Percentiles rank a stretch among this genome's conserved stretches.
Conservation (phyloP, 352 stramenopile species). For the Pythium insidiosum region DNA sequence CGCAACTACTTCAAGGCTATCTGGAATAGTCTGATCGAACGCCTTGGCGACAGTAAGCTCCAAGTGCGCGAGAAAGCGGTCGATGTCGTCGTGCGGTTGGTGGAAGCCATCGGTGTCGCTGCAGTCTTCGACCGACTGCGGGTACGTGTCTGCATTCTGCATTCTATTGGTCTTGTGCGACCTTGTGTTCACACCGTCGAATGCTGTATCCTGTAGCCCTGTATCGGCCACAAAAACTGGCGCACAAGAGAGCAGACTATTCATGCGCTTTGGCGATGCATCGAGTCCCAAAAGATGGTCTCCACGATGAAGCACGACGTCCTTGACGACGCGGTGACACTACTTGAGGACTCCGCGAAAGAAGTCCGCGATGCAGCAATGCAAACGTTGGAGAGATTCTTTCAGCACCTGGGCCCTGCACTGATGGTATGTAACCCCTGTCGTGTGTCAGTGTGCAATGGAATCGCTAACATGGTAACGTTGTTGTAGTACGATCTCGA, state of each 20-base stretch:
- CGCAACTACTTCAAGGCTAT: constrained; percentile 52
- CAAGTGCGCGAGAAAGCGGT: constrained; percentile 66
- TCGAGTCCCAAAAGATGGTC: constrained; percentile 45
- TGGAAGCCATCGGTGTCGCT: constrained; percentile 52
- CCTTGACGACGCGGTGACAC: constrained; percentile 47
- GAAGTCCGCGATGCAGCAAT: constrained; percentile 76
- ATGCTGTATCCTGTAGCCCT: constrained; percentile 11
- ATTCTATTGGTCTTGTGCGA: no score
- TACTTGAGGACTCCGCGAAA: constrained; percentile 78
- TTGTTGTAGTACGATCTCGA: constrained; percentile 46
- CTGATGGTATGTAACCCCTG: constrained; percentile 65
- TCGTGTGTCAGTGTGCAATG: no score
- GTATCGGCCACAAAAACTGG: constrained; percentile 76
- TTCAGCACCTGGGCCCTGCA: constrained; percentile 51
- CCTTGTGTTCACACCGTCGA: no score
- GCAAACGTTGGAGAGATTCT: constrained; percentile 62
- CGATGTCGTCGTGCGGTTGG: constrained; percentile 56
- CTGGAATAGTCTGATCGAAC: constrained; percentile 61
- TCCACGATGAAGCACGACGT: constrained; percentile 42
- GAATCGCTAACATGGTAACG: no score
- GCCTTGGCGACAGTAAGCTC: constrained; percentile 74
- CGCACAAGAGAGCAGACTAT: constrained; percentile 70
- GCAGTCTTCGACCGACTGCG: constrained; percentile 33
- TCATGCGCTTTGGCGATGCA: constrained; percentile 50
- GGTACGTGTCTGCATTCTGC: no score